Conservation (phyloP, 768 basidiomycete species). For the Pleurotus sapidus region DNA sequence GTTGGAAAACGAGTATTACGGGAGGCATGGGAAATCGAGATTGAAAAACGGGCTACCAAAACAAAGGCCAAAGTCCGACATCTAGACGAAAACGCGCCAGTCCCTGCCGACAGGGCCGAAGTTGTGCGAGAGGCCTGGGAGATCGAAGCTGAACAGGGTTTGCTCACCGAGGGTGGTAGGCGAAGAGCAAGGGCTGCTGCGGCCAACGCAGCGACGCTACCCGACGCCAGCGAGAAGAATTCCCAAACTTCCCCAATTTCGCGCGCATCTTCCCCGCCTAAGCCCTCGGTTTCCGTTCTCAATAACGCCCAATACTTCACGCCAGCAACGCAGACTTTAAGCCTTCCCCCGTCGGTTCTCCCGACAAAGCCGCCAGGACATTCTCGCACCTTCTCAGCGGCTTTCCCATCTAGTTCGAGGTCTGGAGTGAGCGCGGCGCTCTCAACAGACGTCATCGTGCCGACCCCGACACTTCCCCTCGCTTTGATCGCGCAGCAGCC, state of each 20-base stretch:
- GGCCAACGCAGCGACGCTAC: slow-evolving; percentile 20
- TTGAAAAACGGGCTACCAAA: slow-evolving; percentile 48
- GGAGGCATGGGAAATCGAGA: slow-evolving; percentile 80
- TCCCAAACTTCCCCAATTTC: slow-evolving; percentile 11
- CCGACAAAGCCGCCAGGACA: slow-evolving; percentile 50
- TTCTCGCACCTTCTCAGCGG: slow-evolving; percentile 59
- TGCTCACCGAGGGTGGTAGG: slow-evolving; percentile 72
- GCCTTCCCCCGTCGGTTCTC: slow-evolving; percentile 59
- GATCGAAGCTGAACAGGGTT: slow-evolving; percentile 71
- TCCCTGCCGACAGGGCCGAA: slow-evolving; percentile 17
- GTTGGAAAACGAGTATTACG: slow-evolving; percentile 70
- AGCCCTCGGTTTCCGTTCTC: slow-evolving; percentile 19
- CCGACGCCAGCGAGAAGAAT: slow-evolving; percentile 8
- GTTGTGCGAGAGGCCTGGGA: slow-evolving; percentile 75
- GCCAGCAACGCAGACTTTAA: slow-evolving; percentile 52
- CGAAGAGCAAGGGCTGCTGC: slow-evolving; percentile 60
- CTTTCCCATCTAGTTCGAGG: slow-evolving; percentile 26
- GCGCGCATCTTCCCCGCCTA: slow-evolving; percentile 14
- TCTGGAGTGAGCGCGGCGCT: slow-evolving; percentile 16
- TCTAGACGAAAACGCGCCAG: slow-evolving; percentile 1
- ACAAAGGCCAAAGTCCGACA: slow-evolving; percentile 25
- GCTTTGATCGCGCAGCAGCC: slow-evolving; percentile 54
- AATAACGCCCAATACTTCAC: slow-evolving; percentile 60
- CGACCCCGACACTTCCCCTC: slow-evolving; percentile 69
- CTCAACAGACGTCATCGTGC: slow-evolving; percentile 47